Base-by-base conservation (phyloP, 2,329 filamentous ascomycete species). In the Geoglossum cookeanum region DNA sequence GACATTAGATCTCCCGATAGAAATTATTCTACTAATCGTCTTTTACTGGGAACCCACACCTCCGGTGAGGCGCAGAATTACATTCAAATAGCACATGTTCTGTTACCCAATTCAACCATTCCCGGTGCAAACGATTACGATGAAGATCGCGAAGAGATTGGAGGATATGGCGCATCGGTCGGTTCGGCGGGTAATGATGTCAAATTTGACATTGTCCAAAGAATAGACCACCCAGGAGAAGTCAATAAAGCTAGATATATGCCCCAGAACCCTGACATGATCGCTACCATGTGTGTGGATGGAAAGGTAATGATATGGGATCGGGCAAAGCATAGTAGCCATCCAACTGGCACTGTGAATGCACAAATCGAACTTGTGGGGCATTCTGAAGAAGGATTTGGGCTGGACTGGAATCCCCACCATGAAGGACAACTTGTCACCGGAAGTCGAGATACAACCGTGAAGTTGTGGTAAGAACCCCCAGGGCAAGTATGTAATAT, bases 201-300 rank as follows among this genome's bases (percentile, higher is more conserved):
- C 69, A 89, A 87, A 65, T 95, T 94, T 75, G 85, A 85, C 62
- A 86, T 98, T 65, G 84, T 92, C 55, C 92, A 98, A 70, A 92
- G 87, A 70, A 98, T 98, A 68, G 86, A 94, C 68, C 92, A 98
- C 68, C 89, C 90, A 15, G 87, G 87, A 61, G 92, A 98, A 70
- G 89, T 98, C 68, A 98, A 98, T 77, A 98, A 97, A 74, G 94
- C 92, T 15, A 84, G 92, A 63, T 97, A 97, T 68, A 90, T 96
- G 71, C 92, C 92, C 11, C 91, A 97, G 69, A 98, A 98, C 66
- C 89, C 91, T 4, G 89, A 98, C 65, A 83, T 98, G 58, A 94
- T 98, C 64, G 92, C 92, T 2, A 96, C 92, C 0, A 83, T 96
- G 71, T 89, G 87, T 62, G 81, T 87, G 6, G 87, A 96, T 68